A percentile compares a stretch with the other conserved stretches of the same genome.
These are phyloP conservation scores for Darksidea phi DNA, from an alignment of 495 filamentous ascomycete species.

Conservation along the genomic window DNA sequence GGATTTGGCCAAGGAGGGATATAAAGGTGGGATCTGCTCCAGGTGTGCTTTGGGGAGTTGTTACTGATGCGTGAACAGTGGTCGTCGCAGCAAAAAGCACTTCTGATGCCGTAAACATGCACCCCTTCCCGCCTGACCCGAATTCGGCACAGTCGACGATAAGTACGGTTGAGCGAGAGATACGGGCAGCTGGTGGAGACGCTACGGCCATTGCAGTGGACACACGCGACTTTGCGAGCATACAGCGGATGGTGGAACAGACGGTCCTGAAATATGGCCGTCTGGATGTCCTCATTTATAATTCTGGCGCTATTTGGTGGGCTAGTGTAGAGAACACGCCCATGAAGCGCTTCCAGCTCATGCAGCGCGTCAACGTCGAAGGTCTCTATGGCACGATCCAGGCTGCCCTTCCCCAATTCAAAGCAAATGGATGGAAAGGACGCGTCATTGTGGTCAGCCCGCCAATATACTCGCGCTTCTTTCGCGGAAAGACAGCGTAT, in stretches of 20 bases:
- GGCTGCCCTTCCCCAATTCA: constrained; percentile 62
- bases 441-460: constrained; percentile 79
- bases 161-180: constrained; percentile 79
- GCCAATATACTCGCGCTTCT: constrained; percentile 82
- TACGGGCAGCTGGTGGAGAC: constrained; percentile 61
- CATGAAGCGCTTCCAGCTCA: constrained; percentile 73
- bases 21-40: constrained; percentile 55
- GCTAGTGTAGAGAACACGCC: constrained; percentile 70
- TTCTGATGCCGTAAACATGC: constrained; percentile 56
- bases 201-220: constrained; percentile 71
- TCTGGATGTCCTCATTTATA: constrained; percentile 76
- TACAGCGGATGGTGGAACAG: constrained; percentile 59
- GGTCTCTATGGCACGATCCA: constrained; percentile 71
- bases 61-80: constrained; percentile 50
- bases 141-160: constrained; percentile 78
- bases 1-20: constrained; percentile 68
- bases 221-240: constrained; percentile 61
- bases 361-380: constrained; percentile 79
- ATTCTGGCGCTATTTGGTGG: constrained; percentile 88
- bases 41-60: constrained; percentile 1
- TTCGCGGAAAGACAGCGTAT: constrained; percentile 83
- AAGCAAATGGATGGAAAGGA: constrained; percentile 54
- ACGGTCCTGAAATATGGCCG: constrained; percentile 60
- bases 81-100: constrained; percentile 78
- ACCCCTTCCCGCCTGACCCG: constrained; percentile 76